These are phyloP conservation scores for Phyllosticta paracitricarpa DNA, from an alignment of 2,329 filamentous ascomycete species.

Conservation along the genomic window DNA sequence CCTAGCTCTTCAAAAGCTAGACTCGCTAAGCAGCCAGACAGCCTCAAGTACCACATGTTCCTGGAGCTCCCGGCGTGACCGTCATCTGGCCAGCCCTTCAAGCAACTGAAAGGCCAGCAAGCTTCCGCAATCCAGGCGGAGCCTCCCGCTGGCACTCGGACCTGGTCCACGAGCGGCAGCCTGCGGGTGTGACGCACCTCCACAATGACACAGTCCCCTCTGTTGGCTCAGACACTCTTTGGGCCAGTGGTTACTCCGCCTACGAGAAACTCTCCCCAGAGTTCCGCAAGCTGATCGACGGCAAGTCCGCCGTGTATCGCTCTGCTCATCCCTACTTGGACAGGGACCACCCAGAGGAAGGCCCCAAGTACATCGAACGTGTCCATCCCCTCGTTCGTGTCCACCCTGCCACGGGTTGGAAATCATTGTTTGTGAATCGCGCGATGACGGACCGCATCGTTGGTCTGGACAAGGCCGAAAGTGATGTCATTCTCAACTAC, in stretches of 20 bases:
- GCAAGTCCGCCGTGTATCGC: constrained; percentile 52
- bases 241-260: constrained; percentile 60
- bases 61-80: constrained; percentile 43
- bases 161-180: constrained; percentile 60
- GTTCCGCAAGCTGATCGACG: constrained; percentile 63
- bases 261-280: constrained; percentile 64
- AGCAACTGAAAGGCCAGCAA: constrained; percentile 49
- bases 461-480: constrained; percentile 58
- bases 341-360: constrained; percentile 48
- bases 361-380: constrained; percentile 57
- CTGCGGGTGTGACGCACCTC: constrained; percentile 58
- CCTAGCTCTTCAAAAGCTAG: neutral
- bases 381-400: constrained; percentile 59
- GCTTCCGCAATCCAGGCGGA: constrained; percentile 58
- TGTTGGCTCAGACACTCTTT: constrained; percentile 60
- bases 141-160: constrained; percentile 62
- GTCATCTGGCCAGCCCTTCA: constrained; percentile 62
- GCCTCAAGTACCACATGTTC: constrained; percentile 63
- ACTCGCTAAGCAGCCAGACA: constrained; percentile 19
- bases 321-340: constrained; percentile 60
- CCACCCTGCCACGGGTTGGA: constrained; percentile 66
- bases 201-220: constrained; percentile 59
- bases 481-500: constrained; percentile 57
- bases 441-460: constrained; percentile 60
- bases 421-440: constrained; percentile 61